Evolutionary conservation across 805 yeast species (phyloP).

Genomic region (Barnettozyma siamensis): DNA sequence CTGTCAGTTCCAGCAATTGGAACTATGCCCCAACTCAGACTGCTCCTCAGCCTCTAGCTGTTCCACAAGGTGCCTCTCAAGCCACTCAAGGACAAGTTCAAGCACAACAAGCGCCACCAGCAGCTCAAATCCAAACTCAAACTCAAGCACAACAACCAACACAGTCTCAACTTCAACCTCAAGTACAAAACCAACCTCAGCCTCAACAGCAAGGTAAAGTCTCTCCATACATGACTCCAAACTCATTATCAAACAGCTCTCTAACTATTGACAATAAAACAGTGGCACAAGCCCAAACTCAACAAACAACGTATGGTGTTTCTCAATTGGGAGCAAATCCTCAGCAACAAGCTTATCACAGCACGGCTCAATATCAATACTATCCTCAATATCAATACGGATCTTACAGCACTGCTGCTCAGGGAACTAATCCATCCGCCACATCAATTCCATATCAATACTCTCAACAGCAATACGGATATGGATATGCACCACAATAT

Average conservation of each 20-base stretch:
- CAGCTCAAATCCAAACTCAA: constrained; percentile 9
- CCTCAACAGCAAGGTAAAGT: constrained; percentile 4
- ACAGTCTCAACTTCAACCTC: not conserved
- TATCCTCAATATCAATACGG: constrained; percentile 12
- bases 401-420: constrained; percentile 2
- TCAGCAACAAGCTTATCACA: constrained; percentile 7
- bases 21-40: constrained; percentile 4
- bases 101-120: constrained; percentile 9
- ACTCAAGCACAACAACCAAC: constrained; percentile 1
- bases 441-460: constrained; percentile 16
- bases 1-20: constrained; percentile 3
- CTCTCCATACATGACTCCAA: constrained; percentile 23
- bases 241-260: constrained; percentile 17
- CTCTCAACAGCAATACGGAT: constrained; percentile 19
- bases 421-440: not conserved
- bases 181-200: too few species aligned
- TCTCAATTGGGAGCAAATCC: constrained; percentile 4
- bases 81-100: constrained; percentile 1
- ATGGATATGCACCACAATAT: constrained; percentile 24
- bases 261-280: constrained; percentile 11
- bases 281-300: constrained; percentile 8
- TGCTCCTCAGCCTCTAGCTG: constrained; percentile 12
- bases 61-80: not conserved
- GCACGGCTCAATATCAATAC: constrained; percentile 10
- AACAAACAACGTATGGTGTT: constrained; percentile 2